Evolutionary conservation across 2,329 filamentous ascomycete species (phyloP).

Genomic region (Pseudopyricularia javanii): DNA sequence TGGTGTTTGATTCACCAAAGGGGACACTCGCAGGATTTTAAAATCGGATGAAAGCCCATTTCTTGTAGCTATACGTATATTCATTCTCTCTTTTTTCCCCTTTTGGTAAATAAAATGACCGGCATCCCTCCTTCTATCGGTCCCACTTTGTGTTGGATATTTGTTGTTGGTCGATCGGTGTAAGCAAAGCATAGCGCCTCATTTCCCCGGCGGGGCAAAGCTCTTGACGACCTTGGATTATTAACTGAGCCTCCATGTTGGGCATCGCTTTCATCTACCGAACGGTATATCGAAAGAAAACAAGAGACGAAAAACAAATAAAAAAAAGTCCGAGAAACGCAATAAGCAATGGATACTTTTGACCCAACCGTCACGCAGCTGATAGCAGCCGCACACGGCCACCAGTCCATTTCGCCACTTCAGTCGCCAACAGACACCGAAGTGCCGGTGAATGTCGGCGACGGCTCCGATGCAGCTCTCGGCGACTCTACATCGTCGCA

Average conservation of each 20-base stretch:
- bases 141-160: no score
- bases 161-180: no score
- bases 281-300: no score
- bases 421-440: background rate
- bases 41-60: background rate
- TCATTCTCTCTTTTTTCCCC: background rate
- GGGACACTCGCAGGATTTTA: background rate
- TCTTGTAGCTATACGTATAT: background rate
- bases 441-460: background rate
- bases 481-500: background rate
- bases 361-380: background rate
- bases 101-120: background rate
- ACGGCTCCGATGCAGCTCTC: background rate
- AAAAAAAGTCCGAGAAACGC: background rate
- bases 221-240: no score
- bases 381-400: background rate
- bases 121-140: no score
- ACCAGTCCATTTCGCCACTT: background rate
- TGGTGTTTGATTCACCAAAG: background rate
- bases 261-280: no score
- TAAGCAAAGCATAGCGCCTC: no score
- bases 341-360: background rate
- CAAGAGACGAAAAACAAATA: no score
- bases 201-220: no score
- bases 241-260: no score